phyloP scores from a whole-genome alignment of 139 green algal species.

The Medakamo hakoo region DNA sequence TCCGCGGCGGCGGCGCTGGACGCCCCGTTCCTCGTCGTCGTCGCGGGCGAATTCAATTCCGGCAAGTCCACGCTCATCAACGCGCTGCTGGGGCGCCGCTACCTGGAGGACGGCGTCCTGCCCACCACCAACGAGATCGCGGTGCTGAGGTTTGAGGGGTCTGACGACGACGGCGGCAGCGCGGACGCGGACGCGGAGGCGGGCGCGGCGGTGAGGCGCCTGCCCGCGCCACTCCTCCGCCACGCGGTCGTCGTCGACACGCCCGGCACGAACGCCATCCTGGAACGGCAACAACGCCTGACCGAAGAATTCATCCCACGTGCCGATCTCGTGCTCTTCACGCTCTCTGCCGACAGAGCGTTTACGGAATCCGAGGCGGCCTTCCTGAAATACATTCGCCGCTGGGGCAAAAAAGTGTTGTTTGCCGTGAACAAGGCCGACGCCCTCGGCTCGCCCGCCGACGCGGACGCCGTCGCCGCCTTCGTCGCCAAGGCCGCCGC shows the following conservation, averaged over 20 bases:
- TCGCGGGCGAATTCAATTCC: constrained; percentile 94
- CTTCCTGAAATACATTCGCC: constrained; percentile 75
- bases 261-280: constrained; percentile 92
- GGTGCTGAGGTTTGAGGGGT: constrained; percentile 57
- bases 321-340: constrained; percentile 94
- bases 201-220: neutral
- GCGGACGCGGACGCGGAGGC: constrained; percentile 6
- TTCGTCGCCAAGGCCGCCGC: constrained; percentile 68
- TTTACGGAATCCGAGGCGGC: constrained; percentile 84
- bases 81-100: constrained; percentile 62
- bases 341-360: constrained; percentile 72
- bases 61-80: constrained; percentile 89
- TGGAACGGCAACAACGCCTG: constrained; percentile 92
- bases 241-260: constrained; percentile 94
- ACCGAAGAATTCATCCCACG: constrained; percentile 96
- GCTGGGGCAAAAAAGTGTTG: constrained; percentile 96
- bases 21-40: constrained; percentile 85
- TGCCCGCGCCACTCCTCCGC: constrained; percentile 58
- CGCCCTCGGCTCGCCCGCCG: constrained; percentile 37
- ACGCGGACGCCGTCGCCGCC: constrained; percentile 49
- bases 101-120: constrained; percentile 81
- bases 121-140: constrained; percentile 98
- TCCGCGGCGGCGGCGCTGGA: constrained; percentile 63
- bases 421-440: constrained; percentile 97
- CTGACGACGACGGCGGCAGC: constrained; percentile 7